Base-by-base conservation (phyloP, 139 green algal species). In the Tetradesmus obliquus region DNA sequence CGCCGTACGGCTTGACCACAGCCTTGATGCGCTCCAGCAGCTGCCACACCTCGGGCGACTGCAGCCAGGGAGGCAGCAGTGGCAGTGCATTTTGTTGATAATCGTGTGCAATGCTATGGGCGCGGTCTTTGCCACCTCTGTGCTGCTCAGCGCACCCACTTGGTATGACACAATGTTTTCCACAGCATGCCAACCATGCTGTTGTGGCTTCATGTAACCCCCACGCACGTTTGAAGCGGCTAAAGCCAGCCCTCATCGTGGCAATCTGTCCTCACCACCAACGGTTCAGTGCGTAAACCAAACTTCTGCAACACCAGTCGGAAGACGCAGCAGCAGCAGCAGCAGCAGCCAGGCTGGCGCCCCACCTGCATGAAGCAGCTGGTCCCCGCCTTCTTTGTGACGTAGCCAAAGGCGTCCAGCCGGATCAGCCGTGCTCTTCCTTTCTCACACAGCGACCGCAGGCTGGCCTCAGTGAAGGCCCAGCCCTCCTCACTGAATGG, bases 371-470 rank as follows among this genome's bases (percentile, higher is more conserved):
- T 94, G 89, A 94, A 94, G 89, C 93, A 95, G 53, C 87, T 90
- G 57, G 94, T 95, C 24, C 89, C 94, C 8, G 82, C 69, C 45
- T 92, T 92, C 89, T 95, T 95, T 71, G 92, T 95, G 60, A 89
- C 93, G 57, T 95, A 95, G 12, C 94, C 94, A 89, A 94, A 95
- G 5, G 94, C 94, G 66, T 95, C 94, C 89, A 95, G 89, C 3
- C 94, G 86, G 19, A 95, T 83, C 17, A 95, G 32, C 74, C 88
- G 92, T 24, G 89, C 76, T 0, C 72, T 60, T 12, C 94, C 94
- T 1, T 74, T 60, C 22, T 89, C 58, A 54, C 94, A 92, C 66
- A 95, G 82, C 1, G 86, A 83, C n/a, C n/a, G 69, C 72, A 95
- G 76, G 3, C 84, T 90, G 6, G 91, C 82, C 79, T 93, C 82